These are phyloP conservation scores for Cladorrhinum sp. DNA, from an alignment of 2,329 filamentous ascomycete species.

Conservation along the genomic window DNA sequence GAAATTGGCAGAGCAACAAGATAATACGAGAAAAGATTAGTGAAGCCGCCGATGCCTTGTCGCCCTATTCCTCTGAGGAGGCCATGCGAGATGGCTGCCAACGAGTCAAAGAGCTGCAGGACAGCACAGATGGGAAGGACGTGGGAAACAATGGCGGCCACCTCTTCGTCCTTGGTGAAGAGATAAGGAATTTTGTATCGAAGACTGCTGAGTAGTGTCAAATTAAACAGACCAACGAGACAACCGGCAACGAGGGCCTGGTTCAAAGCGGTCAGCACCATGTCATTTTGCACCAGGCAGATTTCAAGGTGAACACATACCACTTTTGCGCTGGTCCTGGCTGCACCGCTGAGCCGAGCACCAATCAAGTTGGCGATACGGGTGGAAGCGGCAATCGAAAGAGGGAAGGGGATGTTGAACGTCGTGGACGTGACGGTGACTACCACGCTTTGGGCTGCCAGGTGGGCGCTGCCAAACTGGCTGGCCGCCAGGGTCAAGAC, in stretches of 20 bases:
- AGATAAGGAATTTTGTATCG: slow-evolving; percentile 60
- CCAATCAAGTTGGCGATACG: slow-evolving; percentile 73
- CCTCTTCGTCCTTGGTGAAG: slow-evolving; percentile 56
- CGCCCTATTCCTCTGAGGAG: slow-evolving; percentile 67
- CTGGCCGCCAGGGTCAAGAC: slow-evolving; percentile 66
- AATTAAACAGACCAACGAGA: slow-evolving; percentile 57
- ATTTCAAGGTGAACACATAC: slow-evolving; percentile 26
- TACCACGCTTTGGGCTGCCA: slow-evolving; percentile 69
- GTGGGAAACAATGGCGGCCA: slow-evolving; percentile 51
- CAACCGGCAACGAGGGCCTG: slow-evolving; percentile 25
- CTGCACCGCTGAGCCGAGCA: slow-evolving; percentile 62
- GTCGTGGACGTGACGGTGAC: slow-evolving; percentile 62
- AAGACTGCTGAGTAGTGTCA: slow-evolving; percentile 56
- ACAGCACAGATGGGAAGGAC: slow-evolving; percentile 66
- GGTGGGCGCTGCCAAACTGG: slow-evolving; percentile 61
- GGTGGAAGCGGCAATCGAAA: slow-evolving; percentile 68
- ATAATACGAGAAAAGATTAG: slow-evolving; percentile 71
- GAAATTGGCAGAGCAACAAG: slow-evolving; percentile 67
- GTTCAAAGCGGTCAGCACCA: background rate
- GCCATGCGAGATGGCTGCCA: slow-evolving; percentile 65
- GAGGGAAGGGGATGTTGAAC: slow-evolving; percentile 71
- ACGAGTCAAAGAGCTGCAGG: slow-evolving; percentile 69
- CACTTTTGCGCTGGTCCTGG: slow-evolving; percentile 62
- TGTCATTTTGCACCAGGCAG: background rate
- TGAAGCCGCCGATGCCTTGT: slow-evolving; percentile 69